A percentile compares a stretch with the other conserved stretches of the same genome.
Evolutionary conservation across 2,329 filamentous ascomycete genomes (phyloP).

Genomic region (Dactylellina parvicollis): DNA sequence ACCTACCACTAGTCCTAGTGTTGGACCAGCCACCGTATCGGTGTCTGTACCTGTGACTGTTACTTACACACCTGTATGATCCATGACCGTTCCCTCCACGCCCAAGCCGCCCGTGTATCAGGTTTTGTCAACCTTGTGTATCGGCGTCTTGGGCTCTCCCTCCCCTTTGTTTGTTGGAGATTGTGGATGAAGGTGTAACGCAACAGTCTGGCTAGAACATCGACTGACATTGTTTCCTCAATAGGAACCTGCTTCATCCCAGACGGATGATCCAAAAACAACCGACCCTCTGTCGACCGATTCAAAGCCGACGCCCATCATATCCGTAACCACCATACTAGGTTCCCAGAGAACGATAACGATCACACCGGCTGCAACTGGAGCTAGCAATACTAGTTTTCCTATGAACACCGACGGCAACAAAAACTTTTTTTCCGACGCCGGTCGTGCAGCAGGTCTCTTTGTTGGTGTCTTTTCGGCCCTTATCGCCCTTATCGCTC

Average conservation of each 20-base stretch:
- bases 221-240: constrained; percentile 5
- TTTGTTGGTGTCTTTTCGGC: constrained; percentile 29
- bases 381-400: constrained; percentile 19
- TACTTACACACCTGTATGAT: constrained; percentile 51
- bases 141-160: constrained; percentile 13
- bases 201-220: neutral
- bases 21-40: constrained; percentile 35
- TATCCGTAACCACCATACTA: constrained; percentile 33
- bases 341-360: constrained; percentile 37
- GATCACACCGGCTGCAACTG: constrained; percentile 25
- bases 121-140: constrained; percentile 16
- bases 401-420: constrained; percentile 7
- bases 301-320: constrained; percentile 22
- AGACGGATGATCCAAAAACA: constrained; percentile 9
- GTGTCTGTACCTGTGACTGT: constrained; percentile 52
- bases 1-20: constrained; percentile 7
- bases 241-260: neutral
- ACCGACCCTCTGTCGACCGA: too few species aligned
- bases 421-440: constrained; percentile 37
- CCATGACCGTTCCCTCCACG: constrained; percentile 31
- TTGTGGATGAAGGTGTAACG: constrained; percentile 27
- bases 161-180: constrained; percentile 12
- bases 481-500: constrained; percentile 6
- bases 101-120: constrained; percentile 8
- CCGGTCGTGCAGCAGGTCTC: constrained; percentile 40